phyloP scores from a whole-genome alignment of 1,284 basidiomycete genomes.

The Irpex lacteus region DNA sequence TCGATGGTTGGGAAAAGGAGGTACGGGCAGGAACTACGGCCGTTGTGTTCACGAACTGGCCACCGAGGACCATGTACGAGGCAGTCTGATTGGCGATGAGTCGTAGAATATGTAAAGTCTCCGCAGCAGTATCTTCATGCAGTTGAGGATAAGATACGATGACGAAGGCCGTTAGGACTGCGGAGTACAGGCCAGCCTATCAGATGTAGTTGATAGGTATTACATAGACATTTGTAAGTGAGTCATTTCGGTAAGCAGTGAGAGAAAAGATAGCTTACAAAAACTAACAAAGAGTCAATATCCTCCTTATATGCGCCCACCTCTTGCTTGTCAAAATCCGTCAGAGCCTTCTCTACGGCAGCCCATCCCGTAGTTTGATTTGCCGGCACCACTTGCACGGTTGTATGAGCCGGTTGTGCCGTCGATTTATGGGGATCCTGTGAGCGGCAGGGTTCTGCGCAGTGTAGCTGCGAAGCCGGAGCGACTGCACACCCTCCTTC shows the following conservation, averaged over 20 bases:
- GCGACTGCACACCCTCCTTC: too few relatives aligned
- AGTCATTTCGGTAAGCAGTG: neutral
- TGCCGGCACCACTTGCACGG: too few relatives aligned
- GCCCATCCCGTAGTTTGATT: neutral
- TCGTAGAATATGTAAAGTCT: too few relatives aligned
- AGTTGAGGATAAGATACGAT: constrained; percentile 9
- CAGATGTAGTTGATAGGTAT: too few relatives aligned
- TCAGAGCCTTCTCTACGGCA: neutral
- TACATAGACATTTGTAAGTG: neutral
- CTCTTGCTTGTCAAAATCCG: neutral
- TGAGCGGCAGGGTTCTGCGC: too few relatives aligned
- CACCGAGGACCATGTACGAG: too few relatives aligned
- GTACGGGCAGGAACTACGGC: neutral
- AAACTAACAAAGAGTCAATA: neutral
- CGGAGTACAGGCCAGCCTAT: constrained; percentile 17
- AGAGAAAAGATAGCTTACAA: neutral
- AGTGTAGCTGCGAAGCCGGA: too few relatives aligned
- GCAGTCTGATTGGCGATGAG: too few relatives aligned
- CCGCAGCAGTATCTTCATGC: neutral
- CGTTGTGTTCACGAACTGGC: neutral
- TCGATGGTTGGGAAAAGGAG: neutral
- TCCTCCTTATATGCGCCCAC: neutral
- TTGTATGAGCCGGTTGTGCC: too few relatives aligned
- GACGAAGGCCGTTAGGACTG: constrained; percentile 14
- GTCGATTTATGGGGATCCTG: too few relatives aligned